A percentile compares a stretch with the other conserved stretches of the same genome.
phyloP scores from a whole-genome alignment of 768 basidiomycete genomes.

The Russula olivacea region DNA sequence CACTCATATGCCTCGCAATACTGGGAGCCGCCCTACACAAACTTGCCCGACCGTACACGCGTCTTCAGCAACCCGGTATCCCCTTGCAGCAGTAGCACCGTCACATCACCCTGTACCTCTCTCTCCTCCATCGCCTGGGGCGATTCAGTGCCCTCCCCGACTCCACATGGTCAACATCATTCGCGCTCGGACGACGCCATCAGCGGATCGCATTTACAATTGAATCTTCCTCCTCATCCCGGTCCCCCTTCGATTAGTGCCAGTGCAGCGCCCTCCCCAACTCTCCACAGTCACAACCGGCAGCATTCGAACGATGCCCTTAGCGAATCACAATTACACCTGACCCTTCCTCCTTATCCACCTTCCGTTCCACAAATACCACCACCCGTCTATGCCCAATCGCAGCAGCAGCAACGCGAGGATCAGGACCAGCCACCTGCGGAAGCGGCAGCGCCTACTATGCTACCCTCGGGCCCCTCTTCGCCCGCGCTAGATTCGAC shows the following conservation, averaged over 20 bases:
- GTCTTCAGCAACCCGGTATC: background rate
- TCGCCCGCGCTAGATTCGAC: background rate
- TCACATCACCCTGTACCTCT: background rate
- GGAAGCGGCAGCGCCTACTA: constrained; percentile 4
- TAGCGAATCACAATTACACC: background rate
- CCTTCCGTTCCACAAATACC: background rate
- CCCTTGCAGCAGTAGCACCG: background rate
- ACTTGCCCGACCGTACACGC: background rate
- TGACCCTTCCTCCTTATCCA: background rate
- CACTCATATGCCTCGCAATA: constrained; percentile 4
- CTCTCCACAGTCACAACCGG: no score
- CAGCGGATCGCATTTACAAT: background rate
- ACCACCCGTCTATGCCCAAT: background rate
- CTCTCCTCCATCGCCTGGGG: constrained; percentile 7
- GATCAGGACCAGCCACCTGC: background rate
- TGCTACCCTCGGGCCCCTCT: background rate
- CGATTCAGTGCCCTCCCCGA: constrained; percentile 3
- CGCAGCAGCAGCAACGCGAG: background rate
- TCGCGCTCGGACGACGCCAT: background rate
- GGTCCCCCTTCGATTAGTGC: no score
- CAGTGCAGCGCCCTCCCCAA: no score
- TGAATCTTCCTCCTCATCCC: background rate
- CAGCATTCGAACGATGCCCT: background rate
- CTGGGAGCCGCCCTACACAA: background rate
- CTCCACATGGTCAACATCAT: background rate